These are phyloP conservation scores for Annulohypoxylon moriforme DNA, from an alignment of 495 filamentous ascomycete genomes.

Conservation along the genomic window DNA sequence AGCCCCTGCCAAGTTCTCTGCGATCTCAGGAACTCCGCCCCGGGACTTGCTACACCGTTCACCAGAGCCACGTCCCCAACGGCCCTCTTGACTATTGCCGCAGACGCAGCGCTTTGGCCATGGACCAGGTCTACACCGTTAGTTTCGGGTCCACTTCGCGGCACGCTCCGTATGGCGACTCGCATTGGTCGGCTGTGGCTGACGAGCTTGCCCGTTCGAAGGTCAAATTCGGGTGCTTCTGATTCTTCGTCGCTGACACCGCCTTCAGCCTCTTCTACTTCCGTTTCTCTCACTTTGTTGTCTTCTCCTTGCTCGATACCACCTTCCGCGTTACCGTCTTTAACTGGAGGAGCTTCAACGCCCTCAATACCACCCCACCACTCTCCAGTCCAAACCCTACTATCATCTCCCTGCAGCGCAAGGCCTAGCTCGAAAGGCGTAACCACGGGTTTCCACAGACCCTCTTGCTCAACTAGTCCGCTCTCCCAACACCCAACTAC, in stretches of 20 bases:
- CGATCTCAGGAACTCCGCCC: slow-evolving; percentile 84
- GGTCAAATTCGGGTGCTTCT: slow-evolving; percentile 88
- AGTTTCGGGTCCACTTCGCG: slow-evolving; percentile 32
- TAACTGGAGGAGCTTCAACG: slow-evolving; percentile 43
- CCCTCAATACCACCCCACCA: slow-evolving; percentile 81
- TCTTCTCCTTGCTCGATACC: slow-evolving; percentile 28
- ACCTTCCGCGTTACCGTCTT: slow-evolving; percentile 10
- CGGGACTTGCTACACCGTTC: slow-evolving; percentile 86
- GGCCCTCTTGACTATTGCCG: slow-evolving; percentile 47
- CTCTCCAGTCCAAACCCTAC: slow-evolving; percentile 78
- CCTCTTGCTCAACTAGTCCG: slow-evolving; percentile 81
- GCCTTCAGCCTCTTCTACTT: slow-evolving; percentile 44
- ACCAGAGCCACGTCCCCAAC: slow-evolving; percentile 73
- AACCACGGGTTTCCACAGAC: slow-evolving; percentile 84
- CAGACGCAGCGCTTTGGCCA: slow-evolving; percentile 37
- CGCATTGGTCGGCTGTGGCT: slow-evolving; percentile 84
- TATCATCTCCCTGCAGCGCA: slow-evolving; percentile 73
- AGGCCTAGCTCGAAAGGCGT: slow-evolving; percentile 92
- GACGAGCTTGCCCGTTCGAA: slow-evolving; percentile 87
- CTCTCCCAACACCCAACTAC: slow-evolving; percentile 99
- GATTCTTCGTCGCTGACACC: slow-evolving; percentile 59
- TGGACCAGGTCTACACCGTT: slow-evolving; percentile 42
- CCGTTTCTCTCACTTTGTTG: slow-evolving; percentile 23
- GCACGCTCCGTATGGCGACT: slow-evolving; percentile 47
- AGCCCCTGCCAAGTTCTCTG: slow-evolving; percentile 92